phyloP scores from a whole-genome alignment of 2,329 filamentous ascomycete species.

The Pezicula carpinea region DNA sequence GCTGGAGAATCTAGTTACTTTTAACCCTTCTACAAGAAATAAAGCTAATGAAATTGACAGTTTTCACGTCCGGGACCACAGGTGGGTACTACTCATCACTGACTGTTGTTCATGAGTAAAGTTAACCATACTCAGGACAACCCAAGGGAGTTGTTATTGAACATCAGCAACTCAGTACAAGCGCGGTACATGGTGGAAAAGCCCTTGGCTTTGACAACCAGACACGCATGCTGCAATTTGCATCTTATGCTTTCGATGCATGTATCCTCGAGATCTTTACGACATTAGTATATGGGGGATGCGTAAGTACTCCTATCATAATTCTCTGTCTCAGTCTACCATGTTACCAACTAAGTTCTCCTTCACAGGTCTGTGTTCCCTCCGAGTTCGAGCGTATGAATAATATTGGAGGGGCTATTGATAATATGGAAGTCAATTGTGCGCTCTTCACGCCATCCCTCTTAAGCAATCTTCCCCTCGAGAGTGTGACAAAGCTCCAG shows the following conservation, averaged over 20 bases:
- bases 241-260: slow-evolving; percentile 7
- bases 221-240: not conserved
- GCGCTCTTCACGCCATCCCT: slow-evolving; percentile 6
- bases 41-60: too few relatives aligned
- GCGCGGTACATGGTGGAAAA: not conserved
- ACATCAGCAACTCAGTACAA: not conserved
- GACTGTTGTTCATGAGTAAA: too few relatives aligned
- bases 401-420: slow-evolving; percentile 2
- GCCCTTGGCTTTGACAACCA: not conserved
- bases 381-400: slow-evolving; percentile 6
- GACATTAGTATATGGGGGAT: slow-evolving; percentile 8
- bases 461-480: not conserved
- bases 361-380: slow-evolving; percentile 2
- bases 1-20: too few relatives aligned
- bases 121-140: not conserved
- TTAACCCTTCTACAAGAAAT: too few relatives aligned
- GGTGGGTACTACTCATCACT: too few relatives aligned
- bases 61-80: too few relatives aligned
- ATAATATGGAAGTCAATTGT: slow-evolving; percentile 2
- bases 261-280: slow-evolving; percentile 5
- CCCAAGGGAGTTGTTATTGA: slow-evolving; percentile 1
- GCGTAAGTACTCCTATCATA: not conserved
- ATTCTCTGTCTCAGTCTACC: too few relatives aligned
- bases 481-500: not conserved
- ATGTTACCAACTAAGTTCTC: too few relatives aligned